Evolutionary conservation across 2,329 filamentous ascomycete genomes (phyloP).

Genomic region (Lasiodiplodia theobromae): DNA sequence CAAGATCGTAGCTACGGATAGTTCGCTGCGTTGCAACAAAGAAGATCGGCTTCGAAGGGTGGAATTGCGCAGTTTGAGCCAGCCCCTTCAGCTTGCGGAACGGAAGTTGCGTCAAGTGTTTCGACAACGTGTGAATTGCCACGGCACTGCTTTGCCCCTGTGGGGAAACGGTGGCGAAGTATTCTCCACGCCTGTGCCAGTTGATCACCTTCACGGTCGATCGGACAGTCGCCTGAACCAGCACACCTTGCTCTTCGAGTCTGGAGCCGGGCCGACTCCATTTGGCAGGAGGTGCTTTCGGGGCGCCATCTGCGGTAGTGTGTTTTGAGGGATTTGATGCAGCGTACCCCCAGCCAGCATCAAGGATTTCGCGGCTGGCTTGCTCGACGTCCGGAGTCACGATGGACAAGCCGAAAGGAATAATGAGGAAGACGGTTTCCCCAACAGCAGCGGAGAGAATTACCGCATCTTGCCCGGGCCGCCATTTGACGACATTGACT

Average conservation of each 20-base stretch:
- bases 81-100: slow-evolving; percentile 80
- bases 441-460: slow-evolving; percentile 85
- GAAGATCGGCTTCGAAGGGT: slow-evolving; percentile 89
- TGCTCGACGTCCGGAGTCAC: slow-evolving; percentile 76
- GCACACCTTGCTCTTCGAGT: slow-evolving; percentile 78
- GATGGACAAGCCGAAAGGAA: slow-evolving; percentile 66
- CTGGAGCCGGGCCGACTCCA: slow-evolving; percentile 81
- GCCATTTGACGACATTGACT: slow-evolving; percentile 88
- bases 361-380: slow-evolving; percentile 76
- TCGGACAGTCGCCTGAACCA: slow-evolving; percentile 80
- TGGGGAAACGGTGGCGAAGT: slow-evolving; percentile 90
- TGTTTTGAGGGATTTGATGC: slow-evolving; percentile 62
- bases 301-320: slow-evolving; percentile 59
- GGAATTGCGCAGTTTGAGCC: slow-evolving; percentile 91
- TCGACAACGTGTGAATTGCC: slow-evolving; percentile 92
- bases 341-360: slow-evolving; percentile 94
- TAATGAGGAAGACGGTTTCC: slow-evolving; percentile 84
- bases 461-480: slow-evolving; percentile 79
- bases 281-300: slow-evolving; percentile 78
- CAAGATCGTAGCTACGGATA: slow-evolving; percentile 92
- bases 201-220: slow-evolving; percentile 84
- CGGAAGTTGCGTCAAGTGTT: slow-evolving; percentile 92
- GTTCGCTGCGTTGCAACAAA: slow-evolving; percentile 95
- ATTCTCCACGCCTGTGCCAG: slow-evolving; percentile 95
- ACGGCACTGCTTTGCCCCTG: slow-evolving; percentile 79